Evolutionary conservation across 164 flowering plant species (phyloP).

Genomic region (Akebia trifoliata): DNA sequence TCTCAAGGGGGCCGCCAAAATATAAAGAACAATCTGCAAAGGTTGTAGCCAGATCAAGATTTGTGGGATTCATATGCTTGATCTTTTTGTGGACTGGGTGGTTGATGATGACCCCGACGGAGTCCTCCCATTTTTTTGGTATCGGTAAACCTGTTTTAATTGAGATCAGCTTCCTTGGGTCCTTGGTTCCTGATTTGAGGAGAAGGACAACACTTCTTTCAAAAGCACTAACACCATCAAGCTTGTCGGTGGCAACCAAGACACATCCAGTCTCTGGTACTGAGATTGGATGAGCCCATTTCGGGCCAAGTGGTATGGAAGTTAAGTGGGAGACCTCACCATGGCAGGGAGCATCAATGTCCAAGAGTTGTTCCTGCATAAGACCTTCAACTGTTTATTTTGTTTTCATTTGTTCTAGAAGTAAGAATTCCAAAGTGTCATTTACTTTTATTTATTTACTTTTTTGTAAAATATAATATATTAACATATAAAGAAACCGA

Average conservation of each 20-base stretch:
- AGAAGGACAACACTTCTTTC: conserved; percentile 54
- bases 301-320: conserved; percentile 54
- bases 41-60: conserved; percentile 61
- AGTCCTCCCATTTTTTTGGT: conserved; percentile 86
- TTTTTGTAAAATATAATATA: too few species aligned
- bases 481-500: too few species aligned
- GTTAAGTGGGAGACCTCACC: conserved; percentile 25
- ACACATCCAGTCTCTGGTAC: conserved; percentile 85
- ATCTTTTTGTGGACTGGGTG: conserved; percentile 82
- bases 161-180: too few species aligned
- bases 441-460: too few species aligned
- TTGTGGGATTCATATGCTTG: conserved; percentile 74
- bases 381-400: not conserved
- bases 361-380: conserved; percentile 15
- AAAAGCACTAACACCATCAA: conserved; percentile 69
- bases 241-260: conserved; percentile 90
- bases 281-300: conserved; percentile 96
- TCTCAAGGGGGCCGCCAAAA: conserved; percentile 90
- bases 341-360: conserved; percentile 20
- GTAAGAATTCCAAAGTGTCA: not conserved
- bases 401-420: not conserved
- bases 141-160: too few species aligned
- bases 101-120: conserved; percentile 81
- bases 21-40: conserved; percentile 79
- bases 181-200: conserved; percentile 67